These are phyloP conservation scores for Ramularia endophylla DNA, from an alignment of 2,329 filamentous ascomycete species.

Conservation along the genomic window DNA sequence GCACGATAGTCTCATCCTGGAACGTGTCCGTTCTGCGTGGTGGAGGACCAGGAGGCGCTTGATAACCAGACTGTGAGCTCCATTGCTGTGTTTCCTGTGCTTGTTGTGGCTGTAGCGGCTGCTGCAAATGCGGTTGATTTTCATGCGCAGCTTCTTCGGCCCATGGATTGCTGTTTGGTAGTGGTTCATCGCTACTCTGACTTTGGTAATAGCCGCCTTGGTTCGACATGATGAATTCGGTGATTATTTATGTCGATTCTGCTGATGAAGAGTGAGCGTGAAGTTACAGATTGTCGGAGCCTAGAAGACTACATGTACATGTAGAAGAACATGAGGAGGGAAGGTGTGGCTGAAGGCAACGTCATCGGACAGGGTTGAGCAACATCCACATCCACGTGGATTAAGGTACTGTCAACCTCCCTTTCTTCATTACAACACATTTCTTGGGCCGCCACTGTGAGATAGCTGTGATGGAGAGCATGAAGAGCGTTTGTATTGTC, in stretches of 20 bases:
- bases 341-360: no score
- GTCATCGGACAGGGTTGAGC: constrained; percentile 30
- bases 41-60: constrained; percentile 13
- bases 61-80: constrained; percentile 2
- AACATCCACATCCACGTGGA: no score
- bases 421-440: no score
- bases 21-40: constrained; percentile 23
- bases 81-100: constrained; percentile 3
- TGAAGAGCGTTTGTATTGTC: constrained; percentile 35
- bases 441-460: no score
- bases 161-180: constrained; percentile 16
- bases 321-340: no score
- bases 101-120: constrained; percentile 9
- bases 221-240: constrained; percentile 9
- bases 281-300: no score
- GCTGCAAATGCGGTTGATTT: constrained; percentile 7
- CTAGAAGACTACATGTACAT: no score
- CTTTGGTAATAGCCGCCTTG: constrained; percentile 11
- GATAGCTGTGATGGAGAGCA: no score
- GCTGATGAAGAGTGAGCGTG: no score
- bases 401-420: no score
- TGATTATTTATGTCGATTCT: no score
- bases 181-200: constrained; percentile 4
- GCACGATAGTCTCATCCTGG: constrained; percentile 34
- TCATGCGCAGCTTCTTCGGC: constrained; percentile 9